Evolutionary conservation across 192 early-diverging fungal genomes (phyloP), one percentile per base, ranked within the genome.

Genomic region (Funneliformis mosseae): DNA sequence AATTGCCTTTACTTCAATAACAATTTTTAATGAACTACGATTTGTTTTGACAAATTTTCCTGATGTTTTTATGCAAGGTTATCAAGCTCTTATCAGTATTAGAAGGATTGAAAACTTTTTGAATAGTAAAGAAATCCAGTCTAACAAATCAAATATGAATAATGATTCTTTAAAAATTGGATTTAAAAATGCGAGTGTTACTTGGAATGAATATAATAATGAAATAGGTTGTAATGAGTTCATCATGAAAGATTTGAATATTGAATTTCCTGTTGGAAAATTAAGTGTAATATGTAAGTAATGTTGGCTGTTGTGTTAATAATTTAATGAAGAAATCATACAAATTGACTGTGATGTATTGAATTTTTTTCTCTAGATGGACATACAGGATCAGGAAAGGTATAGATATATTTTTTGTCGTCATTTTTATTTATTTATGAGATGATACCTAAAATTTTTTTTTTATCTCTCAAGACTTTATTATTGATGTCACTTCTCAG

Each of bases 381-480:
- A 8, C 88, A 94, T 33, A 97, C 96, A n/a, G 98, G 96, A 0
- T 88, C 91, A 18, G 98, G 98, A 68, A 99, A 99, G 71, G 92
- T 92, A 7, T 33, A 33, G 33, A 33, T 33, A 91, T 91, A 4
- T 77, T 99, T 55, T 89, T 88, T 81, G 86, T 90, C 59, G 88
- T 87, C n/a, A 85, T 18, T 55, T n/a, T 55, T 50, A 55, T 55
- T 55, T 18, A 55, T 55, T 45, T 45, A 55, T 55, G 14, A 55
- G 16, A 4, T 55, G 18, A 55, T 55, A 48, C 11, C 12, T 48
- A 48, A 12, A 0, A 12, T 48, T 12, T 48, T 48, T 0, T 48
- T 48, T 80, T 84, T 78, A 75, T 73, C 1, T 33, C 33, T 33
- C 0, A 33, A 62, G 1, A 66, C 81, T 7, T 23, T 64, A 27